phyloP scores from a whole-genome alignment of 164 flowering plant genomes.

The Platanus orientalis region DNA sequence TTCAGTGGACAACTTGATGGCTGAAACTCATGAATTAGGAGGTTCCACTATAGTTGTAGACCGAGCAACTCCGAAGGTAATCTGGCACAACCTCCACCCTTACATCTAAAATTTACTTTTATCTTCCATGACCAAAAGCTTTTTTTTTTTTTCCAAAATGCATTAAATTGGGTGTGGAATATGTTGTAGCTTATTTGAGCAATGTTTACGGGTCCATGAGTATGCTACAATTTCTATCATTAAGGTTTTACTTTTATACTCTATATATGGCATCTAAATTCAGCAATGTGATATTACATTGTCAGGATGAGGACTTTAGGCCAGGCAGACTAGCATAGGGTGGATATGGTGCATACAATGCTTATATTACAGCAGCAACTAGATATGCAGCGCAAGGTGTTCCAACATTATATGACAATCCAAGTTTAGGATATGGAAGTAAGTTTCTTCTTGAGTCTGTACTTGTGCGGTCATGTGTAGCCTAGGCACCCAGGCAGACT shows the following conservation, averaged over 20 bases:
- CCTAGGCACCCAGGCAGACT: background rate
- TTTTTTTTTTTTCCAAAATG: background rate
- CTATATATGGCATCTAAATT: background rate
- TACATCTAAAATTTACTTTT: too few relatives aligned
- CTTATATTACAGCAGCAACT: slow-evolving; percentile 91
- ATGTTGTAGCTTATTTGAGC: background rate
- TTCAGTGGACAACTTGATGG: slow-evolving; percentile 85
- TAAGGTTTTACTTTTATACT: background rate
- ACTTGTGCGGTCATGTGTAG: too few relatives aligned
- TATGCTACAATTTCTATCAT: too few relatives aligned
- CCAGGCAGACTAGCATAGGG: slow-evolving; percentile 59
- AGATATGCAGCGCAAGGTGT: slow-evolving; percentile 95
- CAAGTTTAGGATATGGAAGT: slow-evolving; percentile 78
- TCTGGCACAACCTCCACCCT: slow-evolving; percentile 1
- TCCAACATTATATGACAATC: slow-evolving; percentile 92
- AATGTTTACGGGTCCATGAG: too few relatives aligned
- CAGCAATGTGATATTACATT: background rate
- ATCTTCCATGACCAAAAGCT: too few relatives aligned
- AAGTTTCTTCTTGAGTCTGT: slow-evolving; percentile 26
- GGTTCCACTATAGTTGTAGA: slow-evolving; percentile 92
- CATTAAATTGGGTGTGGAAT: background rate
- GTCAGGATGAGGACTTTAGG: slow-evolving; percentile 80
- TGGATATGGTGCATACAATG: slow-evolving; percentile 97
- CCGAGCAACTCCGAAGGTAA: slow-evolving; percentile 96
- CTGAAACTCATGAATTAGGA: slow-evolving; percentile 89